Evolutionary conservation across 306 rosid genomes (phyloP).

Genomic region (Adenanthera pavonina): DNA sequence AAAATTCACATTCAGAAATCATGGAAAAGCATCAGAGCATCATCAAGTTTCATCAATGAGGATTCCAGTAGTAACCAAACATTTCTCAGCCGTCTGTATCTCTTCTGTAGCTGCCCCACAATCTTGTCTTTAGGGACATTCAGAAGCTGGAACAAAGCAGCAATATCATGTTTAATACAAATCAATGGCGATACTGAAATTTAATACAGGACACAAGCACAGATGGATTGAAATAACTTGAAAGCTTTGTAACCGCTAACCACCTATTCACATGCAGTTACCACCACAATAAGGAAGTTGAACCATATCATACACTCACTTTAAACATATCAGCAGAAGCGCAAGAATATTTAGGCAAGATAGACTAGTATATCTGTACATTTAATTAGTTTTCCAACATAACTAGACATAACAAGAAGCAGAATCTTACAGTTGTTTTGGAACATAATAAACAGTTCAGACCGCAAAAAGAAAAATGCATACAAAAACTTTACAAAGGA

Average conservation of each 20-base stretch:
- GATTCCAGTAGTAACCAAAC: constrained; percentile 55
- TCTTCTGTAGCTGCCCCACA: constrained; percentile 47
- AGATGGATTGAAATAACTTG: neutral
- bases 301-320: neutral
- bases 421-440: neutral
- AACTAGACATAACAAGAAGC: neutral
- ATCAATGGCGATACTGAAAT: constrained; percentile 7
- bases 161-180: constrained; percentile 31
- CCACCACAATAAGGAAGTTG: neutral
- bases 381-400: neutral
- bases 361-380: neutral
- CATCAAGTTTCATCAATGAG: constrained; percentile 80
- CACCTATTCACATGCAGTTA: neutral
- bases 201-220: constrained; percentile 9
- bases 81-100: constrained; percentile 40
- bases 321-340: neutral
- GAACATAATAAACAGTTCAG: neutral
- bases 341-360: neutral
- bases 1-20: constrained; percentile 59
- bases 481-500: neutral
- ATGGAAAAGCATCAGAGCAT: constrained; percentile 90
- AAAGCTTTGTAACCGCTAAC: neutral
- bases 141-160: constrained; percentile 57
- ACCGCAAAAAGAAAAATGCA: neutral
- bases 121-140: constrained; percentile 50